Percentiles rank a stretch among this genome's conserved stretches.
Evolutionary conservation across 2,329 filamentous ascomycete species (phyloP).

Genomic region (Trichoderma harzianum): DNA sequence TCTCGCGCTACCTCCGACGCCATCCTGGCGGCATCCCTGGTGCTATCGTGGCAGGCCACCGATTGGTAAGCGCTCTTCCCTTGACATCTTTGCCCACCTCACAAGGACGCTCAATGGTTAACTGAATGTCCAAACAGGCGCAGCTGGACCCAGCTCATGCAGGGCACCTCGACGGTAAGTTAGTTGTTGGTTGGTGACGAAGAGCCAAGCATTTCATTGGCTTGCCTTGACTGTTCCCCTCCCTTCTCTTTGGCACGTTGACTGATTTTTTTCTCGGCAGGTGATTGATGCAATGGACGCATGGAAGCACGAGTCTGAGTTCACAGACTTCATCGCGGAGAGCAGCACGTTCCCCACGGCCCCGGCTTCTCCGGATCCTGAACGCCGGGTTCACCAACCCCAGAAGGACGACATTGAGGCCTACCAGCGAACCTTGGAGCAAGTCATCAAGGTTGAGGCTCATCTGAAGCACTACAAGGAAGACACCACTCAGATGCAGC

Average conservation of each 20-base stretch:
- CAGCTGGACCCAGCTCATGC: conserved; percentile 89
- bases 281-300: conserved; percentile 87
- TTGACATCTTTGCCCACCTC: neutral
- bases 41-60: conserved; percentile 92
- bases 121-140: conserved; percentile 57
- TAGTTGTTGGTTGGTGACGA: neutral
- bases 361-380: conserved; percentile 59
- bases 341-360: conserved; percentile 70
- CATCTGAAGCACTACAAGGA: conserved; percentile 67
- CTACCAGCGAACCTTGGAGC: conserved; percentile 63
- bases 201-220: neutral
- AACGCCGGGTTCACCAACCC: conserved; percentile 59
- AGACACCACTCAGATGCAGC: conserved; percentile 64
- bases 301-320: conserved; percentile 87
- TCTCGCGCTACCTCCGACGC: conserved; percentile 85
- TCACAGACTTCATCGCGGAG: conserved; percentile 76
- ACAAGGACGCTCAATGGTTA: conserved; percentile 19
- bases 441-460: conserved; percentile 65
- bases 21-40: conserved; percentile 82
- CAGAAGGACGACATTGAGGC: conserved; percentile 68
- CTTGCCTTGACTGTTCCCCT: neutral
- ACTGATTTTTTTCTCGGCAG: conserved; percentile 39
- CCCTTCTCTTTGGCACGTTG: neutral
- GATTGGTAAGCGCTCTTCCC: conserved; percentile 70
- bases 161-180: conserved; percentile 82